Base-by-base conservation (phyloP, 768 basidiomycete genomes). In the Amanita brunnescens region DNA sequence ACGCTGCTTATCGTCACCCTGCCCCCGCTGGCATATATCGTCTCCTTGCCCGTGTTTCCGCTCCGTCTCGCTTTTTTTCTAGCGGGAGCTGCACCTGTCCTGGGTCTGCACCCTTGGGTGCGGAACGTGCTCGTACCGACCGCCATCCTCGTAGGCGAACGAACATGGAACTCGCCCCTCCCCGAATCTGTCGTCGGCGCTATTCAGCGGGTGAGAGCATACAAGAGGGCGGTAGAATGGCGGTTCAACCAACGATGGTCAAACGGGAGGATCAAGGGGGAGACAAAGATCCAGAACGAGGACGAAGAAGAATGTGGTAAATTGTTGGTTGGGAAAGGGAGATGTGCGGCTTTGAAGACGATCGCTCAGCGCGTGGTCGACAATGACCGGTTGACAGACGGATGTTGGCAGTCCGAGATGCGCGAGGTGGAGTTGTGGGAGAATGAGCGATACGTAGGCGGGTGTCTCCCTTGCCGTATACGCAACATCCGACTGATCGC, bases 351-450 rank as follows among this genome's bases (percentile, higher is more conserved):
- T n/a, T 43, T 59, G 26, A 57, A 57, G 53, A 67, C 59, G 45
- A 49, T 64, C 13, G 33, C 67, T 14, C 70, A 70, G 51, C 69
- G 74, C 5, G 38, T 81, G 1, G 58, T 81, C 18, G 85, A 91
- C 57, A 70, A 91, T 55, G 84, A 90, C 55, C 70, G 68, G 9
- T 73, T 91, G 2, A 69, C 72, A 5, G 84, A 89, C 59, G 65
- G 60, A 24, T 78, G 78, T 39, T 90, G 87, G 86, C 69, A 65
- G 0, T 70, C 81, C 2, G 78, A 84, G 60, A 73, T 83, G 67
- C 64, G 78, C 5, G 76, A 81, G 30, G 85, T 91, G 13, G 85
- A 87, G 63, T 61, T 91, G 20, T 91, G 79, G 71, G 89, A 91
- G 70, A 91, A 90, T 64, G 86, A 91, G 61, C 72, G 89, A 14